Evolutionary conservation across 1,284 basidiomycete genomes (phyloP), one percentile per base, ranked within the genome.

Genomic region (Malassezia dermatis): DNA sequence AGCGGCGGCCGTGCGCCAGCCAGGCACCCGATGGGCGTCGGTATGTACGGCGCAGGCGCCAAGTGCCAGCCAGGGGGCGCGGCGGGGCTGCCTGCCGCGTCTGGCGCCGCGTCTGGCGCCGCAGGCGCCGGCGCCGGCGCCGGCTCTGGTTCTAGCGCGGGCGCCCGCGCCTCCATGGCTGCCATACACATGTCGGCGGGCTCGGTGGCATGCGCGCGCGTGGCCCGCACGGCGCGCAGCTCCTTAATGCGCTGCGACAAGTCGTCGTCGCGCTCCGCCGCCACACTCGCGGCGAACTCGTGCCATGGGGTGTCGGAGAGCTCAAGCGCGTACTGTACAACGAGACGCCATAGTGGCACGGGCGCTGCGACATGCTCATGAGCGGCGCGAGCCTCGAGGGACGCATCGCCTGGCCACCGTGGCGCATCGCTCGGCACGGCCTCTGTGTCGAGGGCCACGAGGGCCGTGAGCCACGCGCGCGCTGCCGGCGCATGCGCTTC

Each of bases 21-120:
- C n/a, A 57, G 13, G 26, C 55, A 57, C 23, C 55, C 55, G 8
- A 57, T 52, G 13, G 55, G 55, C 37, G 55, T 57, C 35, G 49
- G 44, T 12, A 30, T 17, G 19, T 41, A 31, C 34, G 48, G 50
- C 19, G 7, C 4, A 1, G 42, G 24, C 31, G 42, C 44, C 19
- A 26, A 27, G 5, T 15, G 37, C 54, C 54, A 56, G 8, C 54
- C 54, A 2, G n/a, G 26, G 23, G 47, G 34, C 27, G 40, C 45
- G 6, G 13, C 46, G 2, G 35, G 6, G 27, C 19, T 35, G 11
- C 8, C 45, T 0, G 21, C 35, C 15, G 35, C 35, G 8, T 41
- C n/a, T 2, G 39, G 24, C 13, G 39, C 23, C 26, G 39, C n/a
- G n/a, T n/a, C 4, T 4, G 21, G 12, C 21, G 39, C 21, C 39